phyloP scores from a whole-genome alignment of 1,139 yeast genomes.

The Suhomyces ambrosiae region DNA sequence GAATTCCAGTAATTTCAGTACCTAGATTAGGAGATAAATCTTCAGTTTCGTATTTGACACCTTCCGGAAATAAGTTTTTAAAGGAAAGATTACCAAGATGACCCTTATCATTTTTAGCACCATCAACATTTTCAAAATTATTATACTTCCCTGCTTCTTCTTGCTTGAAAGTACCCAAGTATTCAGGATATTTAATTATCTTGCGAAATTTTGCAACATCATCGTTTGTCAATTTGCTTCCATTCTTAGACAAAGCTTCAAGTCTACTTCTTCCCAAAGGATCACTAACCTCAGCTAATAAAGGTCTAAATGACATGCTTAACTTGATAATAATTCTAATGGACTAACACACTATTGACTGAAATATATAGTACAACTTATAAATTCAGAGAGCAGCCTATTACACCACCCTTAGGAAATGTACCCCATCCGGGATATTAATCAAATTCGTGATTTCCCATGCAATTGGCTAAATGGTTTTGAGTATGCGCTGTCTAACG shows the following conservation, averaged over 20 bases:
- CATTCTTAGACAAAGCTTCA: slow-evolving; percentile 7
- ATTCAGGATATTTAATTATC: slow-evolving; percentile 27
- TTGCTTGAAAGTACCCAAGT: slow-evolving; percentile 19
- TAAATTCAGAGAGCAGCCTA: too few species aligned
- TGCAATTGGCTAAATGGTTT: too few species aligned
- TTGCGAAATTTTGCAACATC: slow-evolving; percentile 17
- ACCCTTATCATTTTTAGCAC: slow-evolving; percentile 29
- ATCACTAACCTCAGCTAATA: slow-evolving; percentile 15
- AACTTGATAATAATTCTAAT: too few species aligned
- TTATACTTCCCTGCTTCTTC: slow-evolving; percentile 26
- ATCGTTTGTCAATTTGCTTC: slow-evolving; percentile 7
- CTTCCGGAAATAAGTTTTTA: slow-evolving; percentile 29
- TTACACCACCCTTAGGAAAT: too few species aligned
- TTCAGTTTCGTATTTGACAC: slow-evolving; percentile 17
- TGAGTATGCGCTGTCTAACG: too few species aligned
- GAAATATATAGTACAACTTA: too few species aligned
- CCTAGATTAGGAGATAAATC: slow-evolving; percentile 38
- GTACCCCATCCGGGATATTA: too few species aligned
- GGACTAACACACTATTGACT: too few species aligned
- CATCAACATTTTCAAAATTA: slow-evolving; percentile 22
- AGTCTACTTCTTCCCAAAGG: slow-evolving; percentile 12
- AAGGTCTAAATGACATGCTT: slow-evolving; percentile 13
- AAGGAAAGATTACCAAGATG: slow-evolving; percentile 32
- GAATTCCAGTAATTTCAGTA: slow-evolving; percentile 34
- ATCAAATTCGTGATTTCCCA: too few species aligned